A percentile compares a stretch with the other conserved stretches of the same genome.
phyloP scores from a whole-genome alignment of 225 moss, liverwort and hornwort species.

The Marchantia paleacea region DNA sequence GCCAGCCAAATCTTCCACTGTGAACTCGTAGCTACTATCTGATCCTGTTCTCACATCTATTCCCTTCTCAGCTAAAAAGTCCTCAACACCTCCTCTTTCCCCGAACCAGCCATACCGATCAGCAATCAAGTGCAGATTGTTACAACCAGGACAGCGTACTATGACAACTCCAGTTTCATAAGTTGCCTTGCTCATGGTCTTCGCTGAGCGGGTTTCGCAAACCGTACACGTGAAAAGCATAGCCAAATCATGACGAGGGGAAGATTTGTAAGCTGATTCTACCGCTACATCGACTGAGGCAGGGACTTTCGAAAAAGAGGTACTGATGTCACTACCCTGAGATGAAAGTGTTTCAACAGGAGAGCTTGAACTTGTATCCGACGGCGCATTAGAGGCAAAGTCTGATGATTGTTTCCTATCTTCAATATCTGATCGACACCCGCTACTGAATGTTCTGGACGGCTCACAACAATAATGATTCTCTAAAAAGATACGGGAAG shows the following conservation, averaged over 20 bases:
- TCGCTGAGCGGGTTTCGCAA: conserved; percentile 81
- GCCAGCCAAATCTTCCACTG: conserved; percentile 67
- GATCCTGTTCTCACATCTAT: conserved; percentile 65
- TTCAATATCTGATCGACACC: background rate
- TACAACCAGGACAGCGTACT: conserved; percentile 85
- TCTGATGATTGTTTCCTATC: background rate
- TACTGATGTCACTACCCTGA: too few species aligned
- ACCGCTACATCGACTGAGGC: conserved; percentile 5
- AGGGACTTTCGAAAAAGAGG: background rate
- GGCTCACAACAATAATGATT: background rate
- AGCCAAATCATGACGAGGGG: conserved; percentile 80
- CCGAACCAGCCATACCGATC: conserved; percentile 95
- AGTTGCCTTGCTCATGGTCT: conserved; percentile 74
- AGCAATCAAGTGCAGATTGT: conserved; percentile 83
- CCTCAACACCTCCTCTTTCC: conserved; percentile 77
- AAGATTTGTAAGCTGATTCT: conserved; percentile 45
- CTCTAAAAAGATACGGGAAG: background rate
- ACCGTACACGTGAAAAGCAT: conserved; percentile 91
- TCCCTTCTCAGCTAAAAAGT: conserved; percentile 73
- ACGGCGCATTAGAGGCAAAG: background rate
- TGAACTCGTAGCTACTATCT: conserved; percentile 74
- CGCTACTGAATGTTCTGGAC: background rate
- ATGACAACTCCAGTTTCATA: conserved; percentile 93
- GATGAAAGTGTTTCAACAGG: background rate
- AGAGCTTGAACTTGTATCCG: background rate